Evolutionary conservation across 495 filamentous ascomycete genomes (phyloP), one percentile per base, ranked within the genome.

Genomic region (Polyplosphaeria fusca): DNA sequence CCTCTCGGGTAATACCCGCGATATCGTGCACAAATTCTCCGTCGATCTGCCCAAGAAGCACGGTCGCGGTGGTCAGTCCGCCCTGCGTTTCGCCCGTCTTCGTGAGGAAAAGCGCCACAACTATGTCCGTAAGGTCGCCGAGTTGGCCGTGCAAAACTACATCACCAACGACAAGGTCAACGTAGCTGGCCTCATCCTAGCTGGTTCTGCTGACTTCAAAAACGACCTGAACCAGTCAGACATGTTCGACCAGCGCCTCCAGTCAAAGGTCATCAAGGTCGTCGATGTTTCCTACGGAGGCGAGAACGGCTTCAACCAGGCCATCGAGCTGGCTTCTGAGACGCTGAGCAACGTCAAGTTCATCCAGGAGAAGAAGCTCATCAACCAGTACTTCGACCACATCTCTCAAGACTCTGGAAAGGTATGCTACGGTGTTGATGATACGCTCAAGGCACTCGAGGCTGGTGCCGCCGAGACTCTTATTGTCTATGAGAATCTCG

Each of bases 41-140:
- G 93, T 98, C 69, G 94, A 97, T 79, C 73, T 98, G 23, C 93
- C 93, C 63, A 97, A 97, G 86, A 98, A 98, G 79, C 93, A 98
- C 78, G 94, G 93, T 41, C 90, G 93, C 86, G 93, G 93, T 86
- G 93, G 93, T 75, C 94, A 98, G 78, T 97, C 94, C 58, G 93
- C 93, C 27, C 81, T 98, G 65, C 94, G 93, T 88, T 98, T 98
- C 73, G 88, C 93, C 50, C 93, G 93, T 88, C 84, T 97, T n/a
- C 83, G 93, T 77, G 93, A 98, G 71, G 93, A 98, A 73, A 98
- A 98, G 76, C 90, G 93, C 59, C 93, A 98, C 83, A 98, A 97
- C 76, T 98, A 98, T 66, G 94, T 98, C 61, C 88, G 93, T 60
- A 98, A 98, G 73, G 95, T 98, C 35, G 91, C 94, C 61, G 93